Conservation (phyloP, 2,329 filamentous ascomycete species). For the Scytalidium sp. region DNA sequence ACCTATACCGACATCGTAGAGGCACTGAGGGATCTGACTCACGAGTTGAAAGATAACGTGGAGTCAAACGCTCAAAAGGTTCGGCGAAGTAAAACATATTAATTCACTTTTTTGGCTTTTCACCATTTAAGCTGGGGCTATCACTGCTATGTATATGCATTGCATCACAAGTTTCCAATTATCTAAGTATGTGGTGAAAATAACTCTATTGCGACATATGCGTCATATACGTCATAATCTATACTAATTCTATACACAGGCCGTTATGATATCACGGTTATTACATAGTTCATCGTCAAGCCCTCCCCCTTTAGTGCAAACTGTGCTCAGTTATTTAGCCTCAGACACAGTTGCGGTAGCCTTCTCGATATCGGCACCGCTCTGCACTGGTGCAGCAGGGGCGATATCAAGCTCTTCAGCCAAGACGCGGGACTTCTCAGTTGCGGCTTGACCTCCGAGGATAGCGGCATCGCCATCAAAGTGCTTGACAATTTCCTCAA, state of each 20-base stretch:
- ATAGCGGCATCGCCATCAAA: constrained; percentile 39
- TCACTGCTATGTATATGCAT: too few relatives aligned
- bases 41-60: constrained; percentile 10
- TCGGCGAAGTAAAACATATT: not conserved
- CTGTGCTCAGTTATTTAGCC: not conserved
- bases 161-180: too few relatives aligned
- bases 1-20: constrained; percentile 13
- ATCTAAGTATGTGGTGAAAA: too few relatives aligned
- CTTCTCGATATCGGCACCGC: not conserved
- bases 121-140: too few relatives aligned
- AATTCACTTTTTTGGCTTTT: not conserved
- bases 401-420: constrained; percentile 10
- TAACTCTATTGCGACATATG: too few relatives aligned
- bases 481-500: constrained; percentile 40
- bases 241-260: not conserved
- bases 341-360: not conserved
- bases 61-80: constrained; percentile 4
- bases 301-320: too few relatives aligned
- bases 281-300: not conserved
- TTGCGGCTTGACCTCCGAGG: constrained; percentile 5
- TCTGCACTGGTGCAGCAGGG: not conserved
- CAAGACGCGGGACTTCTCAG: constrained; percentile 10
- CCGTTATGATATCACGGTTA: not conserved
- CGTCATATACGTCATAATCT: not conserved
- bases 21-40: constrained; percentile 4